Conservation (phyloP, 78 protist genomes). For the Speleostelium caveatum region DNA sequence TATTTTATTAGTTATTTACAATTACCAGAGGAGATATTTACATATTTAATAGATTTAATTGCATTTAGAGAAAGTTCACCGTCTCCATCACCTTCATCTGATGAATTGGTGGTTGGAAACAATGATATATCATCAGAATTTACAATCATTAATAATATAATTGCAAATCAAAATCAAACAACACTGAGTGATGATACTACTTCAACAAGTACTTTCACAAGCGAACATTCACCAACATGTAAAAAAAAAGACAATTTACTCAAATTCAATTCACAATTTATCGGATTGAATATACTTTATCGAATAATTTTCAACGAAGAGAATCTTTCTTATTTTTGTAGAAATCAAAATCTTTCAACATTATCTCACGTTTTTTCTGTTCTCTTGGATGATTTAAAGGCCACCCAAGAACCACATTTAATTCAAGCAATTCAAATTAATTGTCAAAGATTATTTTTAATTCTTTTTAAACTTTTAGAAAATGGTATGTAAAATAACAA, state of each 20-base stretch:
- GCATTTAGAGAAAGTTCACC: not conserved
- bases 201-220: not conserved
- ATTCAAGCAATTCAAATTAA: not conserved
- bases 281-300: conserved; percentile 39
- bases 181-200: not conserved
- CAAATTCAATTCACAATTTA: conserved; percentile 24
- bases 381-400: conserved; percentile 1
- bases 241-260: not conserved
- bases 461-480: conserved; percentile 36
- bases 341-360: not conserved
- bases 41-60: no score
- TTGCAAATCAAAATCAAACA: not conserved
- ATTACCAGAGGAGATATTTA: not conserved
- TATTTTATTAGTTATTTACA: conserved; percentile 5
- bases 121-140: not conserved
- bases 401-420: not conserved
- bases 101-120: not conserved
- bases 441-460: conserved; percentile 8
- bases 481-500: conserved; percentile 7
- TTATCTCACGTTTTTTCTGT: not conserved
- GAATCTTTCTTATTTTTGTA: conserved; percentile 32
- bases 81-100: not conserved
- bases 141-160: not conserved
- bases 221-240: not conserved
- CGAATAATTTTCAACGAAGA: conserved; percentile 36